These are phyloP conservation scores for Desmodesmus armatus DNA, from an alignment of 139 green algal species.

Conservation along the genomic window DNA sequence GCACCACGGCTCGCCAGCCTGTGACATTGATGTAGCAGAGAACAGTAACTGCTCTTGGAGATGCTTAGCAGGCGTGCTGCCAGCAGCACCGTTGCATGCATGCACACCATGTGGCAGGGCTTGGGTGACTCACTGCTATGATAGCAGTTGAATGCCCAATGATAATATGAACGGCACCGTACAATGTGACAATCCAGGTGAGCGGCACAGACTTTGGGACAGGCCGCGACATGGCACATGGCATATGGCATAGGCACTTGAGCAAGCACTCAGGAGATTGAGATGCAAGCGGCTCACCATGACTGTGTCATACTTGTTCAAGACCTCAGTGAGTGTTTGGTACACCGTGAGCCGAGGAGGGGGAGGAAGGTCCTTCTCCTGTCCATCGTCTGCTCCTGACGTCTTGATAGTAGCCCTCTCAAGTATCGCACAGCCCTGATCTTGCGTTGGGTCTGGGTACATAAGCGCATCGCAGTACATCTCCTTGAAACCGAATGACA, in stretches of 20 bases:
- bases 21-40: background rate
- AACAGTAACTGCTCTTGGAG: background rate
- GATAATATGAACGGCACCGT: background rate
- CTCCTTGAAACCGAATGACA: conserved; percentile 24
- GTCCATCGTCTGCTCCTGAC: no score
- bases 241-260: no score
- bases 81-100: background rate
- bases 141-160: no score
- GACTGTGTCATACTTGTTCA: no score
- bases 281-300: no score
- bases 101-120: background rate
- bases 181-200: background rate
- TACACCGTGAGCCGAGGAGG: no score
- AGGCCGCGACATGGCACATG: no score
- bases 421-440: background rate
- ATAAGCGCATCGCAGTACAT: conserved; percentile 10
- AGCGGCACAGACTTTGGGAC: background rate
- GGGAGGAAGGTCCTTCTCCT: no score
- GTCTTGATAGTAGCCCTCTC: no score
- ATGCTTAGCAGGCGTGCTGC: background rate
- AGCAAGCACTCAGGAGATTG: no score
- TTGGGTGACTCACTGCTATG: background rate
- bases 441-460: no score
- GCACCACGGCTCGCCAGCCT: background rate
- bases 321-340: no score